Evolutionary conservation across 768 basidiomycete genomes (phyloP).

Genomic region (Mycena venus): DNA sequence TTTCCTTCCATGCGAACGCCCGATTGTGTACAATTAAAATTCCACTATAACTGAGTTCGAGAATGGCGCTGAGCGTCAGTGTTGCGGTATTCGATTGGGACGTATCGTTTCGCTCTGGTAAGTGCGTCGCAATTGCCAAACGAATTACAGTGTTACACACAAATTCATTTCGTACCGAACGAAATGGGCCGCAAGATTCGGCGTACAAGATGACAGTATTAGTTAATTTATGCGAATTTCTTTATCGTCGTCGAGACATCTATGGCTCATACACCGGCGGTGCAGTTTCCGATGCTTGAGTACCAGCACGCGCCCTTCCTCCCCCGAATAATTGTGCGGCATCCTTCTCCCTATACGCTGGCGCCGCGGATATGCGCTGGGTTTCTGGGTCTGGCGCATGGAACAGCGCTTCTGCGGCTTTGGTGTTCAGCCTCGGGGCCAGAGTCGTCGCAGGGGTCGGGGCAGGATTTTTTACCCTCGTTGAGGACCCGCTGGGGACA

Average conservation of each 20-base stretch:
- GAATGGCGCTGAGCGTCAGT: too few species aligned
- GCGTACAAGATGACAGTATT: too few species aligned
- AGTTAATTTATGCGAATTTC: not conserved
- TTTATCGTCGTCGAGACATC: not conserved
- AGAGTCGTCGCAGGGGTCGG: not conserved
- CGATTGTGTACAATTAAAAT: too few species aligned
- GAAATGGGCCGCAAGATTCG: too few species aligned
- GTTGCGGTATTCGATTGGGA: too few species aligned
- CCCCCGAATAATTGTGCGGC: not conserved
- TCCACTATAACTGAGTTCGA: too few species aligned
- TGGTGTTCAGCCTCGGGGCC: slow-evolving; percentile 6
- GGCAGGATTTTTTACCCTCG: not conserved
- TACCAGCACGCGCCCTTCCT: not conserved
- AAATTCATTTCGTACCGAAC: too few species aligned
- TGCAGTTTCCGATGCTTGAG: not conserved
- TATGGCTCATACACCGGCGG: slow-evolving; percentile 26
- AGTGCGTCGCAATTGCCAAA: too few species aligned
- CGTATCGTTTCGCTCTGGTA: too few species aligned
- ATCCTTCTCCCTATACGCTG: slow-evolving; percentile 26
- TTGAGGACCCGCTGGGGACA: not conserved
- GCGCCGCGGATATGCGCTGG: not conserved
- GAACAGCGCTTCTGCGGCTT: slow-evolving; percentile 21
- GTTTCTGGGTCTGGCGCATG: not conserved
- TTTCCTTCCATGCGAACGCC: too few species aligned
- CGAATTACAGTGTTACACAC: too few species aligned